Conservation (phyloP, 2,329 filamentous ascomycete genomes). For the Ascochyta lentis region DNA sequence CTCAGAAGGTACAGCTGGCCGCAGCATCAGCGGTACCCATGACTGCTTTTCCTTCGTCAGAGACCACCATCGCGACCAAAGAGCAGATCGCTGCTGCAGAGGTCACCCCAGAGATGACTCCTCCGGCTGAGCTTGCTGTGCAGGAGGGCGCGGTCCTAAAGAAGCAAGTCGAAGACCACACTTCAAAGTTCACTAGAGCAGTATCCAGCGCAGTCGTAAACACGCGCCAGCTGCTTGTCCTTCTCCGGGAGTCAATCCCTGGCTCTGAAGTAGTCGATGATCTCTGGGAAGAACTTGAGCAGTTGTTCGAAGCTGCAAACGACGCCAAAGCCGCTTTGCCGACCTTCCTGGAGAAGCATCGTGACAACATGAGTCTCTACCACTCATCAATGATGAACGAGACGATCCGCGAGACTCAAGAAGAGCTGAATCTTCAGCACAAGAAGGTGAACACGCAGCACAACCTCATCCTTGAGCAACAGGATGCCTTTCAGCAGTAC, state of each 20-base stretch:
- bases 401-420: slow-evolving; percentile 28
- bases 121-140: slow-evolving; percentile 31
- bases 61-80: slow-evolving; percentile 31
- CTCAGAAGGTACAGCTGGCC: slow-evolving; percentile 8
- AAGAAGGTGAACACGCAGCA: slow-evolving; percentile 40
- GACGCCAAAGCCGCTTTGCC: slow-evolving; percentile 30
- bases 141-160: slow-evolving; percentile 27
- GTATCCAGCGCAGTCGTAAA: slow-evolving; percentile 26
- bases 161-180: slow-evolving; percentile 32
- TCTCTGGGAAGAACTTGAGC: slow-evolving; percentile 38
- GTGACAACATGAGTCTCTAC: slow-evolving; percentile 35
- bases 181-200: slow-evolving; percentile 21
- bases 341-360: slow-evolving; percentile 37
- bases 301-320: slow-evolving; percentile 28
- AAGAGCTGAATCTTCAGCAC: slow-evolving; percentile 35
- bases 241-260: slow-evolving; percentile 30
- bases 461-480: slow-evolving; percentile 36
- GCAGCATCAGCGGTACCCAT: slow-evolving; percentile 13
- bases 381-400: slow-evolving; percentile 34
- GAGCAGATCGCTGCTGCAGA: slow-evolving; percentile 32
- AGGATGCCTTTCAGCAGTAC: slow-evolving; percentile 35
- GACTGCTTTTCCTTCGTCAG: background rate
- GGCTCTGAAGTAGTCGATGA: slow-evolving; percentile 23
- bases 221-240: slow-evolving; percentile 30
- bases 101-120: background rate